Evolutionary conservation across 1,284 basidiomycete genomes (phyloP), one percentile per base, ranked within the genome.

Genomic region (Apiotrichum sp.): DNA sequence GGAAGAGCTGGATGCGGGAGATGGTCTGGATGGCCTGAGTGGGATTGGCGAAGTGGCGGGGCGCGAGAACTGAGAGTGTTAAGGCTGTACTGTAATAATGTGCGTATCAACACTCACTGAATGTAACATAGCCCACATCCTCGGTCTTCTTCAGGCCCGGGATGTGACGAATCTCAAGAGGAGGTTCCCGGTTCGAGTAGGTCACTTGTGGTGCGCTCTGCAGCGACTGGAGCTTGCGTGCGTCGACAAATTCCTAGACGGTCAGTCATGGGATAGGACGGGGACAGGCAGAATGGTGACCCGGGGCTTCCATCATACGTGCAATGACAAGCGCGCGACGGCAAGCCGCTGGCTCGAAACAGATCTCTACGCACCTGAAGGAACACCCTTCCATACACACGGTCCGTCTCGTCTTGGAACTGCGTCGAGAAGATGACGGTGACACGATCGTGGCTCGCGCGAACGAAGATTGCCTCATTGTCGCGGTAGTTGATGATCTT

Each of bases 121-220:
- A 99, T 3, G 96, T 99, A 35, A 99, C 93, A 73, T 98, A 99
- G 62, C 96, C 96, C 58, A 93, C 86, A 61, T 97, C 89, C 63
- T 98, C 96, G 6, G 86, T 84, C 67, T 84, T 83, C 63, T 85
- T 84, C 44, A 98, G 81, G 50, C 89, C 88, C 2, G 86, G 82
- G 1, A 97, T 78, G 67, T 90, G 85, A 41, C 93, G 84, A 61
- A 99, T 93, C 77, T 98, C 96, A 31, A 97, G 83, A 1, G 96
- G 96, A 22, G 96, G 93, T 50, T 97, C 93, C 50, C 92, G 85
- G 70, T 88, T 96, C 38, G 89, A 89, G 78, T 98, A 98, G n/a
- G 95, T 82, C 6, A 99, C 96, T 77, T 98, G 96, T 0, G 96
- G 96, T 1, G 96, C 96, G 65, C 88, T 93, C 77, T 98, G 96